Conservation (phyloP, 345 rosid genomes). For the Punica granatum region DNA sequence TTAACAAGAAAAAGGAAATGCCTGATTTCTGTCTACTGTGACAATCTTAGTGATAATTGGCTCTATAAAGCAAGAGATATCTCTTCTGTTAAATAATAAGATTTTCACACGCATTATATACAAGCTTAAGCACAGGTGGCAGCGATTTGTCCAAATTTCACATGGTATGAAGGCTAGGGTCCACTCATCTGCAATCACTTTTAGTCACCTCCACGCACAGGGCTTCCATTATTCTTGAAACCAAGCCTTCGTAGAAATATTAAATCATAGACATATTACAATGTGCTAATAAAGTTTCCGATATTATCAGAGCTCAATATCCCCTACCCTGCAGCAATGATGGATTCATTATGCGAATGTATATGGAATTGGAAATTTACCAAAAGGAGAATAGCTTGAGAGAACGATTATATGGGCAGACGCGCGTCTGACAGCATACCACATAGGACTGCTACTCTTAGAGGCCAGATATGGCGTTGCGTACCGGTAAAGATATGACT, state of each 20-base stretch:
- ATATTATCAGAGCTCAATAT: not conserved
- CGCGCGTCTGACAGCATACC: constrained; percentile 87
- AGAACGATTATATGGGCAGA: constrained; percentile 90
- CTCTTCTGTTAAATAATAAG: not conserved
- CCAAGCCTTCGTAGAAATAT: not conserved
- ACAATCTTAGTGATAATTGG: not conserved
- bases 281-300: not conserved
- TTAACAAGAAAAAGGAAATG: not conserved
- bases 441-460: constrained; percentile 71
- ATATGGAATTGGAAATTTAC: constrained; percentile 28
- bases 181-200: not conserved
- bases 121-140: not conserved
- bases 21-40: not conserved
- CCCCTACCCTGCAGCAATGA: not conserved
- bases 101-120: not conserved
- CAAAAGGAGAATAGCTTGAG: constrained; percentile 95
- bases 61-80: not conserved
- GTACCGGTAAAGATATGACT: constrained; percentile 68
- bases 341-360: not conserved
- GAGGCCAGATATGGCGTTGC: constrained; percentile 81
- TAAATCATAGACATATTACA: not conserved
- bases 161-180: not conserved
- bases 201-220: not conserved
- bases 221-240: not conserved
- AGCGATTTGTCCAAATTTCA: not conserved